Evolutionary conservation across 371 early-diverging fungal genomes (phyloP).

Genomic region (Mortierella polycephala): DNA sequence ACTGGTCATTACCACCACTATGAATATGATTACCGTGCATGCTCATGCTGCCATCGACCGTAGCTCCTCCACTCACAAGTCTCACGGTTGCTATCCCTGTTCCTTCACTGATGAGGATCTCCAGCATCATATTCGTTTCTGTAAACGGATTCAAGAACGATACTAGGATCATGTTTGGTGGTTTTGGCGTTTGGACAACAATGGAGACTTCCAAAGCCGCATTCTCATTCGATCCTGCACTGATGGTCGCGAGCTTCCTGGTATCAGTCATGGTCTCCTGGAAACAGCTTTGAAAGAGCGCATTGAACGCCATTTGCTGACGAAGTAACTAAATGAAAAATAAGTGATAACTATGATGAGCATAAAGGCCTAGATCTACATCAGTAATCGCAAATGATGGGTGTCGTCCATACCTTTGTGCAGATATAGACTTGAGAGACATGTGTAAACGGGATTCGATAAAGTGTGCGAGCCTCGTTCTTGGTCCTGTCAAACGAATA

Average conservation of each 20-base stretch:
- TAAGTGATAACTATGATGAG: background rate
- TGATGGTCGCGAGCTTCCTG: constrained; percentile 6
- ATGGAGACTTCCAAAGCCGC: constrained; percentile 25
- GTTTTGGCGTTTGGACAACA: constrained; percentile 46
- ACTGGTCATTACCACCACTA: constrained; percentile 5
- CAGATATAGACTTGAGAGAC: constrained; percentile 64
- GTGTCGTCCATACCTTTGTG: constrained; percentile 50
- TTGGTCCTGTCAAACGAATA: constrained; percentile 51
- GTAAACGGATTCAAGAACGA: constrained; percentile 43
- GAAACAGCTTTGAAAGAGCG: constrained; percentile 64
- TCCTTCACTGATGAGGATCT: constrained; percentile 39
- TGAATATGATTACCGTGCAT: background rate
- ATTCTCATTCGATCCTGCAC: constrained; percentile 11
- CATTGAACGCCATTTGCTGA: constrained; percentile 69
- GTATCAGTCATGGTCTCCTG: constrained; percentile 29
- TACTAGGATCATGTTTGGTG: constrained; percentile 33
- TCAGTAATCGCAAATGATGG: too few species aligned
- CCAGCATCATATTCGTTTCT: constrained; percentile 30
- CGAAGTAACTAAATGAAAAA: constrained; percentile 38
- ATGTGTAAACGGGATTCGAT: constrained; percentile 66
- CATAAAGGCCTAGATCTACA: background rate
- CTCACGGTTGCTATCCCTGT: constrained; percentile 26
- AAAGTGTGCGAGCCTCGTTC: constrained; percentile 53
- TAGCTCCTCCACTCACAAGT: constrained; percentile 8
- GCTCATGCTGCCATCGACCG: background rate